Conservation (phyloP, 768 basidiomycete genomes). For the Sutorius australiensis region DNA sequence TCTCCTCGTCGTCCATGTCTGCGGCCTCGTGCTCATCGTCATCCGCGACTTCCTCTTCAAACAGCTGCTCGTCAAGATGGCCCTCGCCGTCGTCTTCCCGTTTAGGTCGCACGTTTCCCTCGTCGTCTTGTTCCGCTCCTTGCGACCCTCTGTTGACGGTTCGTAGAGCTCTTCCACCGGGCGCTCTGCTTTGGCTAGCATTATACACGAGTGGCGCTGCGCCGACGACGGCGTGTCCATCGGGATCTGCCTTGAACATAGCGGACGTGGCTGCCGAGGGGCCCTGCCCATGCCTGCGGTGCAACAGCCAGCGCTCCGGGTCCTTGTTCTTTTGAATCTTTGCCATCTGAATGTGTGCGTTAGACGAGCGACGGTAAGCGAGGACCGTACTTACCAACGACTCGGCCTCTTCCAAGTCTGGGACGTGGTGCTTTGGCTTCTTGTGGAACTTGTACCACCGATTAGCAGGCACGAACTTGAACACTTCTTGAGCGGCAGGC, state of each 20-base stretch:
- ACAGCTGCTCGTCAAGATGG: slow-evolving; percentile 77
- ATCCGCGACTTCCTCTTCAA: slow-evolving; percentile 82
- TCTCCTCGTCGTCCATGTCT: slow-evolving; percentile 79
- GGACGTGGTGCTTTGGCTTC: slow-evolving; percentile 69
- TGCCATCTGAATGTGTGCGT: slow-evolving; percentile 18
- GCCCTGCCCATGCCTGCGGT: slow-evolving; percentile 54
- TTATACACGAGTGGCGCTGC: slow-evolving; percentile 47
- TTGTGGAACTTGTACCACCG: slow-evolving; percentile 94
- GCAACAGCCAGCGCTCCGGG: slow-evolving; percentile 66
- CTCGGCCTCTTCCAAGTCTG: slow-evolving; percentile 64
- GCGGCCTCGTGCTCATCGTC: slow-evolving; percentile 78
- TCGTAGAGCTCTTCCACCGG: slow-evolving; percentile 63
- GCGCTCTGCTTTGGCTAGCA: slow-evolving; percentile 56
- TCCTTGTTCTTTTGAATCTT: slow-evolving; percentile 71
- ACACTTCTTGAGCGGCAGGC: slow-evolving; percentile 74
- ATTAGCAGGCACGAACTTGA: slow-evolving; percentile 84
- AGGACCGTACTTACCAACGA: slow-evolving; percentile 47
- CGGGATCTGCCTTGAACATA: slow-evolving; percentile 65
- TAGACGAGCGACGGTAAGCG: neutral
- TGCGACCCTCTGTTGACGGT: slow-evolving; percentile 65
- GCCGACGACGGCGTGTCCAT: slow-evolving; percentile 39
- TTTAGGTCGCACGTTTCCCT: slow-evolving; percentile 51
- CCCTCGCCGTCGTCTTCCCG: slow-evolving; percentile 72
- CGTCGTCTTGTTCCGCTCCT: slow-evolving; percentile 64
- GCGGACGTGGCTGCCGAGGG: slow-evolving; percentile 61